A percentile compares a stretch with the other conserved stretches of the same genome.
Evolutionary conservation across 129 eudicot genomes (phyloP).

Genomic region (Artemisia argyi): DNA sequence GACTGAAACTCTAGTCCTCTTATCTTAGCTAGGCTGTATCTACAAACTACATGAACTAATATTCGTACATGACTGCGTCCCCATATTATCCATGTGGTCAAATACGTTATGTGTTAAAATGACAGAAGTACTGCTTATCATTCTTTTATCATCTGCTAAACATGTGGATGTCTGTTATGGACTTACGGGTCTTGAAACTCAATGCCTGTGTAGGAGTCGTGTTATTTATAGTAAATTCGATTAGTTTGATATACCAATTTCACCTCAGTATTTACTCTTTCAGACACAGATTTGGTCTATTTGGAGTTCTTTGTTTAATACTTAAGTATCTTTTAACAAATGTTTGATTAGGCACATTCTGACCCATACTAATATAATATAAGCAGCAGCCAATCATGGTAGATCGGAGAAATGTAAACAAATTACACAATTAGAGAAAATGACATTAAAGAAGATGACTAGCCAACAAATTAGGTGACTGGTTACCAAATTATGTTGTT

Average conservation of each 20-base stretch:
- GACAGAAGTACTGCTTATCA: not conserved
- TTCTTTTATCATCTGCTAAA: not conserved
- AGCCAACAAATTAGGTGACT: constrained; percentile 31
- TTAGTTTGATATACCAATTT: too few species aligned
- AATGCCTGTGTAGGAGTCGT: too few species aligned
- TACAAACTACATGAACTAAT: too few species aligned
- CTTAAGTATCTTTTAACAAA: constrained; percentile 1
- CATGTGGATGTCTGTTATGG: not conserved
- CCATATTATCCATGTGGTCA: too few species aligned
- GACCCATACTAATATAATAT: not conserved
- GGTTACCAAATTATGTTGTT: constrained; percentile 25
- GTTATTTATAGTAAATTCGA: too few species aligned
- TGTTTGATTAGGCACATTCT: not conserved
- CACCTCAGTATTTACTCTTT: not conserved
- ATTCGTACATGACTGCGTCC: too few species aligned
- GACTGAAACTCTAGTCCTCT: not conserved
- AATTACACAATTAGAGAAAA: not conserved
- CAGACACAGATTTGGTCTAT: not conserved
- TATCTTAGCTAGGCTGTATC: too few species aligned
- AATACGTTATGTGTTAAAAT: not conserved
- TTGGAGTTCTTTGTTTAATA: not conserved
- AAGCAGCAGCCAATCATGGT: not conserved
- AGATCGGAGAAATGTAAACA: too few species aligned
- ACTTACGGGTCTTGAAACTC: too few species aligned
- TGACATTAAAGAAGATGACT: constrained; percentile 31